Evolutionary conservation across 1,139 yeast genomes (phyloP), one percentile per base, ranked within the genome.

Genomic region (Kodamaea sp.): DNA sequence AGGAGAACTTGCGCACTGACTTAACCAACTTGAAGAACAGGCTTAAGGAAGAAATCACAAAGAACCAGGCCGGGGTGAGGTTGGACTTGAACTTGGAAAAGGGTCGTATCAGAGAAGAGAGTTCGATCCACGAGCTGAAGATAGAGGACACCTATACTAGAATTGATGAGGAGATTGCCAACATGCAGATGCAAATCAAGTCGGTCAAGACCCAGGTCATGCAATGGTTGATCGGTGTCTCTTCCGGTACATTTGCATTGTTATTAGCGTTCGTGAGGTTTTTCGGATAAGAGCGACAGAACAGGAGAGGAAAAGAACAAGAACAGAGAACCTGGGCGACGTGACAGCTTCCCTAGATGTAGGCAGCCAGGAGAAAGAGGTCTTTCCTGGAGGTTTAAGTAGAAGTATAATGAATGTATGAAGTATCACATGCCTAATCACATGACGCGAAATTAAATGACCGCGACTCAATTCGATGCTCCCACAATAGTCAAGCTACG

Each of bases 151-250:
- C 96, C 1, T 94, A 89, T 51, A 88, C 97, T 4, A 72, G 96
- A 47, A 90, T 92, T 40, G 97, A 92, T 56, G 96, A 92, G 59
- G 98, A 92, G 53, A 84, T 92, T 24, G 85, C 94, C 30, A 90
- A 92, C 56, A 87, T 92, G 78, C 90, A 86, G 59, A 86, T 90
- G 73, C 96, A 90, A 60, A 89, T 92, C 45, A 96, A 90, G 53
- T 80, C 87, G 27, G 96, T 92, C 23, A 90, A 92, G 63, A 87
- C 96, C 2, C 97, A 92, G 58, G 97, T 92, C 32, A 80, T 88
- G 80, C 98, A 92, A 61, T 92, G 97, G 97, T 74, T 92, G 47
- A 88, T 92, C 51, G 97, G 97, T 71, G 97, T 92, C 15, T 86
- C 96, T 53, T 89, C 97, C 1, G 98, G 97, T 84, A 86, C 97